Conservation (phyloP, 192 early-diverging fungal species). For the Backusella mclennaniae region DNA sequence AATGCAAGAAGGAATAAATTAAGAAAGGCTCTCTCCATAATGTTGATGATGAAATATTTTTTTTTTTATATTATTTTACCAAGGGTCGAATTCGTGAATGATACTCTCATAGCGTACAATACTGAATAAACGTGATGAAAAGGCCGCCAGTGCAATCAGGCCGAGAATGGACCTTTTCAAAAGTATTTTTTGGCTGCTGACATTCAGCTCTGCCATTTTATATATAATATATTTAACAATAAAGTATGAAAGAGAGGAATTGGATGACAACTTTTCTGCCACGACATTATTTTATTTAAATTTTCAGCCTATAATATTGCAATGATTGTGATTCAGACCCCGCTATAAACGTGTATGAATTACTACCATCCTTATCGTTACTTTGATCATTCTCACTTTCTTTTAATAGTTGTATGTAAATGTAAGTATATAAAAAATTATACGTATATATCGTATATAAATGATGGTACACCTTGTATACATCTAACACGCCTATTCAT, state of each 20-base stretch:
- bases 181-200: constrained; percentile 47
- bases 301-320: neutral
- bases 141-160: constrained; percentile 83
- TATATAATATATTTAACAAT: neutral
- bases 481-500: neutral
- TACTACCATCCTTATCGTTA: too few relatives aligned
- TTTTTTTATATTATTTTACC: constrained; percentile 31
- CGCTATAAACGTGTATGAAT: neutral
- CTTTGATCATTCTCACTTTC: too few relatives aligned
- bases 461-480: too few relatives aligned
- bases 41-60: neutral
- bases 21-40: too few relatives aligned
- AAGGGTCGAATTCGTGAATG: constrained; percentile 99
- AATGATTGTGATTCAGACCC: neutral
- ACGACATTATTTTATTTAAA: constrained; percentile 6
- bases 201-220: constrained; percentile 35
- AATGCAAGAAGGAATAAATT: neutral
- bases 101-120: constrained; percentile 98
- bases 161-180: constrained; percentile 88
- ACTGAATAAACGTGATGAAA: constrained; percentile 93
- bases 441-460: too few relatives aligned
- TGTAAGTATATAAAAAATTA: too few relatives aligned
- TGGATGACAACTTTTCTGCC: neutral
- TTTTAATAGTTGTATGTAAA: too few relatives aligned
- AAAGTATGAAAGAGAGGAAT: neutral